Percentiles rank a stretch among this genome's conserved stretches.
These are phyloP conservation scores for Cordyceps cicadae DNA, from an alignment of 2,329 filamentous ascomycete genomes.

Conservation along the genomic window DNA sequence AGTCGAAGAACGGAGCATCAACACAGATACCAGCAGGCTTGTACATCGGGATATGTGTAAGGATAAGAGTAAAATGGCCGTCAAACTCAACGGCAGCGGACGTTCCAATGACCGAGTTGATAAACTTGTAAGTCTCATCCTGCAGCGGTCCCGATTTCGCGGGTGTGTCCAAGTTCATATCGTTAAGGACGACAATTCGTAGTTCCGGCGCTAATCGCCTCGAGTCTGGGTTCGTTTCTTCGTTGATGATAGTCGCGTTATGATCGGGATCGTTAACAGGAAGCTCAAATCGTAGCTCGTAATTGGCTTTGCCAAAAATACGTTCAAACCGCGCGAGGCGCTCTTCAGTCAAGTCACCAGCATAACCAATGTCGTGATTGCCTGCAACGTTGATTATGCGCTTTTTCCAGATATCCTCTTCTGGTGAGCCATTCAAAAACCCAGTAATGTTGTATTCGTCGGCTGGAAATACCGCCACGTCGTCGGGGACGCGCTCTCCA, in stretches of 20 bases:
- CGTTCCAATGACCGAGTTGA: constrained; percentile 59
- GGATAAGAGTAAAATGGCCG: constrained; percentile 68
- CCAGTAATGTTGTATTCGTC: constrained; percentile 43
- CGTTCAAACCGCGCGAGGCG: constrained; percentile 74
- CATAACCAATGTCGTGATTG: constrained; percentile 96
- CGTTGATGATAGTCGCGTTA: constrained; percentile 34
- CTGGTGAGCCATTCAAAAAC: constrained; percentile 35
- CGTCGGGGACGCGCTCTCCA: constrained; percentile 53
- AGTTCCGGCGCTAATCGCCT: constrained; percentile 55
- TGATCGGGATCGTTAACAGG: constrained; percentile 33
- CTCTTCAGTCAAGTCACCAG: constrained; percentile 74
- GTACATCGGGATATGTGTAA: constrained; percentile 88
- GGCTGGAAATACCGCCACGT: constrained; percentile 40
- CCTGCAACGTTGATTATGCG: constrained; percentile 84
- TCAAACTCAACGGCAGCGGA: constrained; percentile 52
- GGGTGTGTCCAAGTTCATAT: constrained; percentile 87
- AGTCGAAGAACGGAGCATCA: constrained; percentile 75
- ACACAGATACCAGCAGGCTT: constrained; percentile 76
- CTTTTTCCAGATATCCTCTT: constrained; percentile 54
- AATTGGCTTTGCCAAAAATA: constrained; percentile 81
- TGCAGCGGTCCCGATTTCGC: constrained; percentile 60
- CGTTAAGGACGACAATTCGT: constrained; percentile 78
- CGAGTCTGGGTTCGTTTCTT: constrained; percentile 35
- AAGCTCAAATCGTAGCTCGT: constrained; percentile 70
- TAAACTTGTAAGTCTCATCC: constrained; percentile 66